Evolutionary conservation across 441 rosid species (phyloP).

Genomic region (Syzygium syzygioides): DNA sequence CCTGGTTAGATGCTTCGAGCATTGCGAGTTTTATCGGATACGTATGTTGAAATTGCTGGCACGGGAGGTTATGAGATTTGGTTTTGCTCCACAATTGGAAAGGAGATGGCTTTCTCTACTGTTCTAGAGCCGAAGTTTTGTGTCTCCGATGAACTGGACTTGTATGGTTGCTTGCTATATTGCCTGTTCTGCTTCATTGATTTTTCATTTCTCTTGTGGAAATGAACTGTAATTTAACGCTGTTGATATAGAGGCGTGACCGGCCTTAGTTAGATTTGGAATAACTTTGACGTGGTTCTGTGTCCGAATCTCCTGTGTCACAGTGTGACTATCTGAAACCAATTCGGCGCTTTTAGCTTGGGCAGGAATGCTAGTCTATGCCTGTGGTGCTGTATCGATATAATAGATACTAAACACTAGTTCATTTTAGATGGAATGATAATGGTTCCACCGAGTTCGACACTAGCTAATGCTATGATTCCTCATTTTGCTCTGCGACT

Average conservation of each 20-base stretch:
- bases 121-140: neutral
- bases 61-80: neutral
- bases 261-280: neutral
- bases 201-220: neutral
- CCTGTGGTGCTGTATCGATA: neutral
- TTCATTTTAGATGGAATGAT: neutral
- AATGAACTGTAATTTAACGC: neutral
- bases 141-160: neutral
- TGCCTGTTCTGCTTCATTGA: neutral
- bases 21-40: neutral
- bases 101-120: neutral
- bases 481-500: neutral
- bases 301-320: neutral
- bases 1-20: neutral
- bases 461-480: neutral
- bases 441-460: neutral
- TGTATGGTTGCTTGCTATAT: neutral
- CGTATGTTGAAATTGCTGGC: neutral
- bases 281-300: neutral
- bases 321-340: neutral
- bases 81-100: neutral
- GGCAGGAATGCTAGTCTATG: neutral
- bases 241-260: neutral
- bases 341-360: neutral
- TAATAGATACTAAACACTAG: neutral